Base-by-base conservation (phyloP, 345 rosid species). In the Heritiera littoralis region DNA sequence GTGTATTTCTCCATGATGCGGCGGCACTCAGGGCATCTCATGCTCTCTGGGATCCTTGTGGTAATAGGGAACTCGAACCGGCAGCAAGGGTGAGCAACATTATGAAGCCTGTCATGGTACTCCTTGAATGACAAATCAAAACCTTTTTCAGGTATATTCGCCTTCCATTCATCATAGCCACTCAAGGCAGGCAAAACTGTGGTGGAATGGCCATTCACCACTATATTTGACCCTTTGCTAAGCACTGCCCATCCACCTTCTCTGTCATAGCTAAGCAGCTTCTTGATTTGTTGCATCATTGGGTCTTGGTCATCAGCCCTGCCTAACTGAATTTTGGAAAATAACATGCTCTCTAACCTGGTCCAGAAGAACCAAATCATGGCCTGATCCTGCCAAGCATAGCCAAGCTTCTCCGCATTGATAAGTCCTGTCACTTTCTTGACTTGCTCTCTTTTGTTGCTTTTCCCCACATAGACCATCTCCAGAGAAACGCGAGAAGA, bases 341-440 rank as follows among this genome's bases (percentile, higher is more conserved):
- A 91, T 35, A 95, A 60, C 98, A 95, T 95, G 83, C 92, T 90
- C 84, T 93, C 92, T 0, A 95, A 81, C 76, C 99, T 85, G 40
- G 91, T 89, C 99, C 99, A 95, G 81, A 95, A 95, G 91, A 91
- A 93, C 99, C 98, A 93, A 60, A 95, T 88, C 89, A 91, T 81
- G 12, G 94, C 80, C 41, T 81, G 85, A 78, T 93, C 93, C 46
- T 66, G 72, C 94, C 95, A 95, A 80, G 58, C 69, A 76, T 89
- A 69, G 58, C 98, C 80, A 11, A 93, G 88, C 72, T 88, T 91
- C 79, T 92, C 94, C 1, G 20, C 74, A 0, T 48, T 76, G 77
- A 93, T 84, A 2, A 77, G 20, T 0, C 77, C 86, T 9, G 85
- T 79, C 45, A 79, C 86, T 20, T 90, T 83, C 85, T 84, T 76